These are phyloP conservation scores for Arthrobotrys conoides DNA, from an alignment of 2,329 filamentous ascomycete species.

Conservation along the genomic window DNA sequence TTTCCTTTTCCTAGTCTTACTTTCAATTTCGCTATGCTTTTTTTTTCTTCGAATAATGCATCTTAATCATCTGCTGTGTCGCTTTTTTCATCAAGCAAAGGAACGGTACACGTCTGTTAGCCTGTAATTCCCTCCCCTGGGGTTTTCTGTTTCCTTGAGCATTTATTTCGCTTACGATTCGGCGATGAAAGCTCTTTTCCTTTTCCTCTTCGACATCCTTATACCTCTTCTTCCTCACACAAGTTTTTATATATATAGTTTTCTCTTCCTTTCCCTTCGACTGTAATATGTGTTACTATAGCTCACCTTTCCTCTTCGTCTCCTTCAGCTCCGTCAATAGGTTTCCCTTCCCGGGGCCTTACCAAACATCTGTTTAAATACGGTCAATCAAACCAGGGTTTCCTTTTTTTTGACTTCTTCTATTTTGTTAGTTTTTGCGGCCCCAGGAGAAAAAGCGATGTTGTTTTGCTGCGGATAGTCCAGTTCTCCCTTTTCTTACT, in stretches of 20 bases:
- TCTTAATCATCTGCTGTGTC: constrained; percentile 58
- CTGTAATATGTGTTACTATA: constrained; percentile 67
- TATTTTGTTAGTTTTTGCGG: constrained; percentile 37
- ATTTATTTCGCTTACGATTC: constrained; percentile 49
- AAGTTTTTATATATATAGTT: constrained; percentile 57
- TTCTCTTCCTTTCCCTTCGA: constrained; percentile 62
- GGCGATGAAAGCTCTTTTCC: constrained; percentile 48
- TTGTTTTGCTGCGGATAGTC: constrained; percentile 61
- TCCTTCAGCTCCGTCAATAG: neutral
- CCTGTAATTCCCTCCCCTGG: constrained; percentile 59
- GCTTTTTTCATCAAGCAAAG: constrained; percentile 55
- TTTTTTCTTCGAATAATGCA: constrained; percentile 50
- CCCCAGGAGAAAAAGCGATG: constrained; percentile 64
- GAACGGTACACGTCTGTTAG: constrained; percentile 57
- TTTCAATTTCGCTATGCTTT: constrained; percentile 29
- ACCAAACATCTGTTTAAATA: constrained; percentile 45
- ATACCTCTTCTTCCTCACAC: constrained; percentile 30
- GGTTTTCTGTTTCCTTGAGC: constrained; percentile 43
- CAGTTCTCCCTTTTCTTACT: constrained; percentile 25
- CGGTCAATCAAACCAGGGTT: constrained; percentile 62
- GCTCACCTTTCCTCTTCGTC: constrained; percentile 64
- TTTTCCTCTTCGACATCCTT: constrained; percentile 52
- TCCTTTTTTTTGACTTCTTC: constrained; percentile 62
- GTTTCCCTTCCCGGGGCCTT: constrained; percentile 64
- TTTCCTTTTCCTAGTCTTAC: constrained; percentile 33